Conservation (phyloP, 306 rosid species). For the Mimosa bimucronata region DNA sequence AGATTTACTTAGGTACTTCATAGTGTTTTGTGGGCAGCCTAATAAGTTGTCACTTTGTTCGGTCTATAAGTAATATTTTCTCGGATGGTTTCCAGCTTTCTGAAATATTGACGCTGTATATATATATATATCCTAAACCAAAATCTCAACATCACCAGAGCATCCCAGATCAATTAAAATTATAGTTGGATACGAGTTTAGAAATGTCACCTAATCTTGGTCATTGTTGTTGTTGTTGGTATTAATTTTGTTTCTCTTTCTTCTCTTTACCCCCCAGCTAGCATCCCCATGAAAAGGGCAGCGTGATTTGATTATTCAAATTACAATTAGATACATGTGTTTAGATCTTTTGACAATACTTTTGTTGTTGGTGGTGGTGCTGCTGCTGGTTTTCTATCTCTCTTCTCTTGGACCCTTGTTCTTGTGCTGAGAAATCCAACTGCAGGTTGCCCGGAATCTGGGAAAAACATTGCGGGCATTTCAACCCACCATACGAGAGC, state of each 20-base stretch:
- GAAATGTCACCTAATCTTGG: background rate
- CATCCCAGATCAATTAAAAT: background rate
- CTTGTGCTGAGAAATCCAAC: slow-evolving; percentile 32
- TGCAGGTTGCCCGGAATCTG: slow-evolving; percentile 94
- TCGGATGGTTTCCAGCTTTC: slow-evolving; percentile 14
- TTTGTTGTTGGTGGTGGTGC: background rate
- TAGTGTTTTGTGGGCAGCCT: slow-evolving; percentile 1
- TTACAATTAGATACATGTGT: slow-evolving; percentile 21
- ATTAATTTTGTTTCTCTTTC: background rate
- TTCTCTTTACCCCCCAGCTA: slow-evolving; percentile 8
- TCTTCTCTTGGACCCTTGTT: background rate
- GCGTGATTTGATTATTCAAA: slow-evolving; percentile 4
- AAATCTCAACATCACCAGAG: slow-evolving; percentile 10
- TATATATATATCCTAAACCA: background rate
- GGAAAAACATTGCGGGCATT: slow-evolving; percentile 94
- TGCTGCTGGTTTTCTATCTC: background rate
- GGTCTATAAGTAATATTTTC: slow-evolving; percentile 4
- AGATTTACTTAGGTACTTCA: background rate
- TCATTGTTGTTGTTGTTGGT: background rate
- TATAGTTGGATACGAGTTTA: slow-evolving; percentile 11
- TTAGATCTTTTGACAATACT: background rate
- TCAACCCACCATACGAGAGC: slow-evolving; percentile 97
- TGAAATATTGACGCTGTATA: background rate
- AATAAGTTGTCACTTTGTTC: slow-evolving; percentile 8
- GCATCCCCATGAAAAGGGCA: background rate